These are phyloP conservation scores for Torulaspora delbrueckii DNA, from an alignment of 805 yeast species.

Conservation along the genomic window DNA sequence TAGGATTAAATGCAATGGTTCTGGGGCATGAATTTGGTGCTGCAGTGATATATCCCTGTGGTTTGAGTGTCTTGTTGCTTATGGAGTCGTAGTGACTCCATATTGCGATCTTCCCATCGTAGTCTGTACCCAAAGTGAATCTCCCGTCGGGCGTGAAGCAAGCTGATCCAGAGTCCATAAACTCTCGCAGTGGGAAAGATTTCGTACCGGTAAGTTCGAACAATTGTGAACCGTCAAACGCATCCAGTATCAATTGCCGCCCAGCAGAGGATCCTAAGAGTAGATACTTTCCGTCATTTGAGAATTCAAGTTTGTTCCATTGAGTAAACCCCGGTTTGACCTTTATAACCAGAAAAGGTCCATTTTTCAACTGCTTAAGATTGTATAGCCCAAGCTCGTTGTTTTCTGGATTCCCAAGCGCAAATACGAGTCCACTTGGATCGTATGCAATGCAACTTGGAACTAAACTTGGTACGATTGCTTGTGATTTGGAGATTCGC, in stretches of 20 bases:
- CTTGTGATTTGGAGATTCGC: constrained; percentile 60
- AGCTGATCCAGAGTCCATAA: constrained; percentile 51
- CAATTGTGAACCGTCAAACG: constrained; percentile 55
- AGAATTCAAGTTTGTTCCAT: constrained; percentile 71
- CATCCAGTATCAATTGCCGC: constrained; percentile 60
- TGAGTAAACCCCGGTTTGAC: constrained; percentile 35
- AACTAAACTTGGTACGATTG: constrained; percentile 50
- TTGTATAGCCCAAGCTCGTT: constrained; percentile 57
- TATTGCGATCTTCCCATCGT: constrained; percentile 46
- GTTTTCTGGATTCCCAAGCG: constrained; percentile 48
- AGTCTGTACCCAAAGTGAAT: constrained; percentile 56
- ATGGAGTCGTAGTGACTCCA: constrained; percentile 45
- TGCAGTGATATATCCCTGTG: constrained; percentile 26
- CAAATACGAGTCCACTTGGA: constrained; percentile 80
- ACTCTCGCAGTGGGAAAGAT: constrained; percentile 41
- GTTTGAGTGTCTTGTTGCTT: constrained; percentile 26
- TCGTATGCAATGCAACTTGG: constrained; percentile 66
- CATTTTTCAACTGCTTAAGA: constrained; percentile 50
- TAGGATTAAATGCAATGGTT: constrained; percentile 40
- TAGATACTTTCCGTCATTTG: constrained; percentile 67
- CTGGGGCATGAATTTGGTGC: constrained; percentile 39
- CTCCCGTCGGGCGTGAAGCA: constrained; percentile 66
- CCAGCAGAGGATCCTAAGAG: constrained; percentile 54
- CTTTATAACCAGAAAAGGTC: constrained; percentile 47
- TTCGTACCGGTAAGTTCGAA: constrained; percentile 46